These are phyloP conservation scores for Pythium myriotylum DNA, from an alignment of 352 stramenopile genomes.

Conservation along the genomic window DNA sequence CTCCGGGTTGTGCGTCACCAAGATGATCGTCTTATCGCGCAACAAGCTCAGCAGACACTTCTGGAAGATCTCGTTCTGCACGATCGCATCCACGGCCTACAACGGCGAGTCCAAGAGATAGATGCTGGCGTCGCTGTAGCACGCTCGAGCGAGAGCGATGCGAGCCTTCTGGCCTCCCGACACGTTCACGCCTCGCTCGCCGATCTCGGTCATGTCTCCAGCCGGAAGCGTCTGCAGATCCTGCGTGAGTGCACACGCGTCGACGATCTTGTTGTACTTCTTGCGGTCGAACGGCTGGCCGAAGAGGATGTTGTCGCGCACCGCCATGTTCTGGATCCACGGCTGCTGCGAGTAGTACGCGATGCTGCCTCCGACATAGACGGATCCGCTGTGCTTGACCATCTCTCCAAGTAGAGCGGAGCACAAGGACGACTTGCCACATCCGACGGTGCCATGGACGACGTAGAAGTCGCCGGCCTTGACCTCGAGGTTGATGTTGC, in stretches of 20 bases:
- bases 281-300: too few species aligned
- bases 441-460: slow-evolving; percentile 87
- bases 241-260: too few species aligned
- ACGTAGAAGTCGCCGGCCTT: slow-evolving; percentile 73
- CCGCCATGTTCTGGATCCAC: slow-evolving; percentile 91
- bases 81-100: too few species aligned
- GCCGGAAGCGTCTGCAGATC: too few species aligned
- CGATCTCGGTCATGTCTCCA: too few species aligned
- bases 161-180: slow-evolving; percentile 48
- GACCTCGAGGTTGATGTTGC: slow-evolving; percentile 63
- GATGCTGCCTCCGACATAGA: too few species aligned
- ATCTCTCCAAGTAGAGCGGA: slow-evolving; percentile 83
- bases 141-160: slow-evolving; percentile 49
- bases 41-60: slow-evolving; percentile 64
- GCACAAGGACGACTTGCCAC: slow-evolving; percentile 91
- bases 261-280: too few species aligned
- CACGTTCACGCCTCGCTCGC: slow-evolving; percentile 45
- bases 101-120: too few species aligned
- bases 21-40: slow-evolving; percentile 53
- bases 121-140: slow-evolving; percentile 46
- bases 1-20: slow-evolving; percentile 60
- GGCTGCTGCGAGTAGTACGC: slow-evolving; percentile 72
- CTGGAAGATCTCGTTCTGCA: slow-evolving; percentile 61
- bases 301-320: slow-evolving; percentile 93
- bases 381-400: too few species aligned